Conservation (phyloP, 306 rosid species). For the Inga oerstediana region DNA sequence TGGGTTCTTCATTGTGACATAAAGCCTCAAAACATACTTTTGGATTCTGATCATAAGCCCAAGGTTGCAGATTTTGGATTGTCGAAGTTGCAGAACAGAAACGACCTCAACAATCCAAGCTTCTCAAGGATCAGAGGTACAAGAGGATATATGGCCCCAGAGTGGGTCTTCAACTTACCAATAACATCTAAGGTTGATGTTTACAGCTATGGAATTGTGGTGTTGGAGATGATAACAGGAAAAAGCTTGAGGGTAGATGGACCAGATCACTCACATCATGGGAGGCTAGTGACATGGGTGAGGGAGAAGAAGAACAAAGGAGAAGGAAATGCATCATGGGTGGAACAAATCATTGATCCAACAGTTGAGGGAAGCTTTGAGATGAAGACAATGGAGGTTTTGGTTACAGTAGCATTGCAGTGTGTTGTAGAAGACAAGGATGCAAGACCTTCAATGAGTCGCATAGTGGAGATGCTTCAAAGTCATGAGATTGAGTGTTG, state of each 20-base stretch:
- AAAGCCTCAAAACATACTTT: too few species aligned
- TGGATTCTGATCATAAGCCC: too few species aligned
- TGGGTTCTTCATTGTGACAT: too few species aligned
- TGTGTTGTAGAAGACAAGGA: constrained; percentile 41
- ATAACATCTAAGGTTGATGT: constrained; percentile 58
- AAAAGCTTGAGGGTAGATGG: constrained; percentile 23
- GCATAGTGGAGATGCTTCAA: constrained; percentile 39
- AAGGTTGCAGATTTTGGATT: too few species aligned
- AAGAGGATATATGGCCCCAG: constrained; percentile 55
- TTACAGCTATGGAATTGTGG: constrained; percentile 48
- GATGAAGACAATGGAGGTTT: constrained; percentile 18
- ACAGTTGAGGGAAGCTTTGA: too few species aligned
- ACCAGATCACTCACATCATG: constrained; percentile 17
- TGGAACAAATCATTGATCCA: constrained; percentile 37
- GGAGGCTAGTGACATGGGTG: constrained; percentile 41
- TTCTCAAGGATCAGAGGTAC: constrained; percentile 33
- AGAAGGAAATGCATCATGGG: not conserved
- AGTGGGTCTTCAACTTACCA: constrained; percentile 45
- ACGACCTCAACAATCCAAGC: too few species aligned
- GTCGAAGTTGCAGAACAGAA: too few species aligned
- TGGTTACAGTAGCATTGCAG: constrained; percentile 29
- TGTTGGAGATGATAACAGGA: constrained; percentile 44
- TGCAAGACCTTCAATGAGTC: constrained; percentile 45
- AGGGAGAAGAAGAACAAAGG: constrained; percentile 30
- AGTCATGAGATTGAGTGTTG: not conserved